Evolutionary conservation across 306 rosid genomes (phyloP), one percentile per base, ranked within the genome.

Genomic region (Phaseolus lunatus): DNA sequence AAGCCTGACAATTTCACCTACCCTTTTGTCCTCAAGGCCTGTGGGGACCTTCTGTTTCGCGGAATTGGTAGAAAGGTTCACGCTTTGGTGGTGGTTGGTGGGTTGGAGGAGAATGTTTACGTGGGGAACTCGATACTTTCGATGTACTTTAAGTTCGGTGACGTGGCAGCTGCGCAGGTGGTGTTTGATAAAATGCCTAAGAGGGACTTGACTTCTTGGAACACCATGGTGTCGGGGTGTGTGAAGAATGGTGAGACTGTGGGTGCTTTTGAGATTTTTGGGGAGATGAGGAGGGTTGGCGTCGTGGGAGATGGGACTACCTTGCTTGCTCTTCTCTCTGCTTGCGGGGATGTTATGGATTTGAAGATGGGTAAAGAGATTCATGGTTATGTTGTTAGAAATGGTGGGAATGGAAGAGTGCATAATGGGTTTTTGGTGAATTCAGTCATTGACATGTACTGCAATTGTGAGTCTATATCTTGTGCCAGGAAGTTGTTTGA

Each of bases 1-100:
- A 85, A 75, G 75, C 79, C 81, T 3, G 88, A 91, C 62, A 72
- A 91, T 37, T 91, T 81, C 61, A 87, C 91, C n/a, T 88, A 84
- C 72, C 91, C 91, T 23, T 88, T 75, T 87, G 89, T 88, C 56
- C 84, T 88, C 8, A 85, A 88, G 80, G 91, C 87, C 5, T 88
- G 93, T 18, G 91, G 91, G 41, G 88, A 87, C 75, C 74, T 84
- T 80, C 47, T 85, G 61, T 45, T 81, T 61, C 19, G 16, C 50
- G 85, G 64, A 62, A 82, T 80, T n/a, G 90, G 91, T 27, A 85
- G 59, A 72, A 76, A 41, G 61, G 80, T 90, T 82, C 96, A 86
- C 50, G 77, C 81, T 26, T 86, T 79, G 85, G 90, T 74, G 20
- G 37, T 84, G 80, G 78, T 81, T 73, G 23, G 81, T 67, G 95